A percentile compares a stretch with the other conserved stretches of the same genome.
These are phyloP conservation scores for Pleurotus cornucopiae DNA, from an alignment of 768 basidiomycete genomes.

Conservation along the genomic window DNA sequence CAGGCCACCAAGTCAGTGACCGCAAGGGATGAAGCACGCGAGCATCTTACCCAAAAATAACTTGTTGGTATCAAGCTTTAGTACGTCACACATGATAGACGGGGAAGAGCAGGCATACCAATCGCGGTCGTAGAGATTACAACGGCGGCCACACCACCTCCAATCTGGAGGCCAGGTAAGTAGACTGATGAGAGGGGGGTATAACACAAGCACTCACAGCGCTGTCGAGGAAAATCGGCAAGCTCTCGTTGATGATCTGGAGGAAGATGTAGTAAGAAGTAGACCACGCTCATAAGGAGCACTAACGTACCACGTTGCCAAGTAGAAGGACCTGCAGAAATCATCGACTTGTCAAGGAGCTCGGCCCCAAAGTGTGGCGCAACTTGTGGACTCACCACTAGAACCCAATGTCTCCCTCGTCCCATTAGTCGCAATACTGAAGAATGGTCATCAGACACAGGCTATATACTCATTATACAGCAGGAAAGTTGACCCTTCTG, in stretches of 20 bases:
- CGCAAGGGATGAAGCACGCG: neutral
- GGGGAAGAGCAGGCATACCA: conserved; percentile 31
- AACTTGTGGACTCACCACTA: conserved; percentile 57
- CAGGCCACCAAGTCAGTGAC: neutral
- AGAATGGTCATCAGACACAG: neutral
- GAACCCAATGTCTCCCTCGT: conserved; percentile 85
- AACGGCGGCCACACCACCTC: conserved; percentile 73
- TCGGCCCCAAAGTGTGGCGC: neutral
- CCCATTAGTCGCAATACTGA: conserved; percentile 52
- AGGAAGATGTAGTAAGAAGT: conserved; percentile 5
- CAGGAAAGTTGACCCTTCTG: conserved; percentile 45
- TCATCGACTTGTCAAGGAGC: neutral
- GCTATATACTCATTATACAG: neutral
- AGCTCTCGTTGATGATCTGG: conserved; percentile 78
- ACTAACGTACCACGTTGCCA: conserved; percentile 71
- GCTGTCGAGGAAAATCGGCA: conserved; percentile 79
- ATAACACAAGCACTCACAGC: conserved; percentile 40
- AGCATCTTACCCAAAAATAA: conserved; percentile 72
- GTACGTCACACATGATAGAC: neutral
- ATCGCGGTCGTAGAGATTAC: conserved; percentile 76
- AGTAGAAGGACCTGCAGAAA: conserved; percentile 69
- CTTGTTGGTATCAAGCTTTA: conserved; percentile 28
- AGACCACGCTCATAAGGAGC: neutral
- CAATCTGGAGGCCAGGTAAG: conserved; percentile 25
- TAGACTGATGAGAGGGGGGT: neutral